Evolutionary conservation across 352 stramenopile species (phyloP), one percentile per base, ranked within the genome.

Genomic region (Phytophthora hybrid): DNA sequence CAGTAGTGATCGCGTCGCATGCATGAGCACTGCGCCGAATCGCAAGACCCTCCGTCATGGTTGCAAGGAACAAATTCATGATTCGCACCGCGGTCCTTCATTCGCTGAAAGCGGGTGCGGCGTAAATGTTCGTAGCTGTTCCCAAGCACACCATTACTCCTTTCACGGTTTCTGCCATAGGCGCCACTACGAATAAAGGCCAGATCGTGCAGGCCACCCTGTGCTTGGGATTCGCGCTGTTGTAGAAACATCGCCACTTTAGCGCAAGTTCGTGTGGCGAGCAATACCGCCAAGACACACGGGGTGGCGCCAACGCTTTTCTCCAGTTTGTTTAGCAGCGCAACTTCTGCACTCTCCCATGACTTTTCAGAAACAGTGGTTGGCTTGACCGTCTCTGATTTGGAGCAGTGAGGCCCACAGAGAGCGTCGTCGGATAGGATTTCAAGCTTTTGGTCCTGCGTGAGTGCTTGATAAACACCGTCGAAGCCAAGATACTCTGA

Each of bases 1-100:
- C 88, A 95, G 51, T 91, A 94, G 66, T 95, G 88, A 41, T 95
- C 88, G 18, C 88, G 79, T n/a, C 83, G 81, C 83, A 95, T 95
- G 64, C 88, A 95, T 13, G 82, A 85, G 63, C 88, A 95, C 37
- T 84, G 81, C 11, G 77, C 84, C 6, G 82, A 82, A 53, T 93
- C 88, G 66, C 88, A 95, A 14, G 83, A 82, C 0, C 53, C 62
- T 6, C 81, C 78, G 4, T 73, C 67, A 71, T 95, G 88, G 39
- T 89, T 77, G 66, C 88, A 95, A 11, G 88, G 87, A 41, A 84
- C 60, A 67, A 82, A 95, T 63, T 92, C 84, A 65, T 93, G 87
- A 70, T 93, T 94, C 8, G 87, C 80, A 47, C 87, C 87, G 18
- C 84, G 80, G 73, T 95, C 88, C 66, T 92, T 93, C 85, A 95